Conservation (phyloP, 352 stramenopile genomes). For the Phytophthora syringae region DNA sequence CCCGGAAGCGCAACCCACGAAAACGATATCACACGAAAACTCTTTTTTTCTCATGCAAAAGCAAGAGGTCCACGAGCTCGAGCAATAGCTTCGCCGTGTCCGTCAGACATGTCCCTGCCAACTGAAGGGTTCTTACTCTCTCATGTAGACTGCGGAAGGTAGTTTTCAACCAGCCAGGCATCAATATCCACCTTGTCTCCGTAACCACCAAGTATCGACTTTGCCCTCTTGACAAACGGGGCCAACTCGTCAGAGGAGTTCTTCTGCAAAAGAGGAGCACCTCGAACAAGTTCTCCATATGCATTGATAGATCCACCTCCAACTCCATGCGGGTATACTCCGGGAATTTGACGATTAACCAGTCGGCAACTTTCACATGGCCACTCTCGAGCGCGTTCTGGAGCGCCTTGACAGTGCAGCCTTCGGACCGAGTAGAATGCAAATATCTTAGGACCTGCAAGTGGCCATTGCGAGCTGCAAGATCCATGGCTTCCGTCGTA, state of each 20-base stretch:
- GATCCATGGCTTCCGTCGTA: not conserved
- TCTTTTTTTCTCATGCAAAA: too few relatives aligned
- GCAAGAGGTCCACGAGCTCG: too few relatives aligned
- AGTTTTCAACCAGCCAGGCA: not conserved
- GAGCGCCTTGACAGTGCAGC: not conserved
- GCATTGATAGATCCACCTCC: not conserved
- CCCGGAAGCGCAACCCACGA: too few relatives aligned
- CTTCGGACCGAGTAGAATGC: constrained; percentile 1
- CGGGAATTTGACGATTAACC: not conserved
- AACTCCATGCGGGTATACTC: not conserved
- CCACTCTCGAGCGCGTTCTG: not conserved
- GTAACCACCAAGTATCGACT: not conserved
- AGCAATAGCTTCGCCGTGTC: too few relatives aligned
- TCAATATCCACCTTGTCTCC: not conserved
- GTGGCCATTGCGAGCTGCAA: not conserved
- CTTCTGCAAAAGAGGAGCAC: constrained; percentile 1
- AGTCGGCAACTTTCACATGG: not conserved
- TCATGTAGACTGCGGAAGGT: not conserved
- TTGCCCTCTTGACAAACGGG: not conserved
- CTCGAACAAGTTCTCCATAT: constrained; percentile 2
- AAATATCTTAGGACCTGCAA: not conserved
- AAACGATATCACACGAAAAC: too few relatives aligned
- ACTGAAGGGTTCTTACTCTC: too few relatives aligned
- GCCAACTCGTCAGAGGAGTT: not conserved
- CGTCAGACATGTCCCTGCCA: too few relatives aligned